phyloP scores from a whole-genome alignment of 208 protist genomes.

The Trypanosomatidae sp. region DNA sequence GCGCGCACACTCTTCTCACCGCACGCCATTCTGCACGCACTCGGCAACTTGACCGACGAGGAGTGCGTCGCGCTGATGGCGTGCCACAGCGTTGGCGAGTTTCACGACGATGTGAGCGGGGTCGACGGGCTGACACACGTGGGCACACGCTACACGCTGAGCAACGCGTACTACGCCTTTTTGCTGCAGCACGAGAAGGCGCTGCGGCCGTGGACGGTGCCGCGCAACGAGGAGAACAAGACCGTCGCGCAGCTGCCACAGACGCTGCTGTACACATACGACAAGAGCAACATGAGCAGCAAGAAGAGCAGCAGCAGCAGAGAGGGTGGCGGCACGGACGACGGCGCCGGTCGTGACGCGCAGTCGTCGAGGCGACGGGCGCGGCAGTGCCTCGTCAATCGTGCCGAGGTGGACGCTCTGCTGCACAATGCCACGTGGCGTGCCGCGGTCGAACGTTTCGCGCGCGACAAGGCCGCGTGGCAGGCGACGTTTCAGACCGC shows the following conservation, averaged over 20 bases:
- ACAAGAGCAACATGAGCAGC: slow-evolving; percentile 9
- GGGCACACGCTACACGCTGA: slow-evolving; percentile 55
- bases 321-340: slow-evolving; percentile 1
- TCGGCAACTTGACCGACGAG: slow-evolving; percentile 57
- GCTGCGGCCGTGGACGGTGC: slow-evolving; percentile 33
- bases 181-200: slow-evolving; percentile 50
- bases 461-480: slow-evolving; percentile 51
- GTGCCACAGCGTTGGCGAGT: slow-evolving; percentile 77
- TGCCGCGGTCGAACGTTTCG: slow-evolving; percentile 27
- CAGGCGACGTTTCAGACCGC: slow-evolving; percentile 30
- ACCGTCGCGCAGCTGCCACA: slow-evolving; percentile 31
- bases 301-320: slow-evolving; percentile 4
- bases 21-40: slow-evolving; percentile 28
- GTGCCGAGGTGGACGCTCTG: slow-evolving; percentile 41
- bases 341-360: neutral
- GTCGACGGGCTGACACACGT: slow-evolving; percentile 50
- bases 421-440: slow-evolving; percentile 38
- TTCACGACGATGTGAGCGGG: slow-evolving; percentile 74
- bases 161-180: slow-evolving; percentile 66
- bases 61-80: slow-evolving; percentile 77
- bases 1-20: slow-evolving; percentile 16
- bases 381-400: slow-evolving; percentile 46
- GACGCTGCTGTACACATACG: slow-evolving; percentile 38
- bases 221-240: slow-evolving; percentile 62
- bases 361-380: slow-evolving; percentile 4